Base-by-base conservation (phyloP, 1,284 basidiomycete genomes). In the Microbotryum lychnidis-dioicae region DNA sequence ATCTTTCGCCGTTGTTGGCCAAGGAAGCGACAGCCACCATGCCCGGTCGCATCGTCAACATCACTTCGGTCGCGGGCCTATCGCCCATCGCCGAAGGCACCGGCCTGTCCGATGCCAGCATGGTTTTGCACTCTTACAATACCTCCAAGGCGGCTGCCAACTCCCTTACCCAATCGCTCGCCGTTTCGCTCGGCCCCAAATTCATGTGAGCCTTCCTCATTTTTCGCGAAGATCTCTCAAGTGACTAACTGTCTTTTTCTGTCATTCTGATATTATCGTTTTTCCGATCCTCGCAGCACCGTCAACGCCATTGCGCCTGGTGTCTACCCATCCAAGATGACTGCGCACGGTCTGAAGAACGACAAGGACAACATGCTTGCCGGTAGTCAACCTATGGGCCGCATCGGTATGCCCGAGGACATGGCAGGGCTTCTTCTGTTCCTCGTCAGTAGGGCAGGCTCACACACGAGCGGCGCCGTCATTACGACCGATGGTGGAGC, bases 281-380 rank as follows among this genome's bases (percentile, higher is more conserved):
- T 42, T 14, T 18, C 16, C 37, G 37, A 42, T 12, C 37, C 37
- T 16, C 16, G 37, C 12, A 42, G 37, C 60, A 87, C 85, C 51
- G 88, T 91, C n/a, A 93, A 93, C 71, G 87, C 89, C 12, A 89
- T 54, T 23, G 23, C 63, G 14, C 29, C 45, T 37, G 86, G 75
- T 10, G 78, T 90, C 20, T 91, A 90, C 77, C 87, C 87, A 0
- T 87, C 86, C 57, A 87, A 86, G 75, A 92, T 93, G 90, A 92
- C 90, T 1, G 82, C 85, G 0, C 89, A 80, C 58, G 87, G 84
- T 5, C 78, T 90, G 70, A 81, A 83, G 70, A 79, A 77, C 37
- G 75, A 76, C 16, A 82, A 83, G 6, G 81, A 81, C 53, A 80
- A 82, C n/a, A 56, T 66, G 47, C 33, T 57, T 14, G 58, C 58